These are phyloP conservation scores for Sungouiella blattae DNA, from an alignment of 805 yeast species.

Conservation along the genomic window DNA sequence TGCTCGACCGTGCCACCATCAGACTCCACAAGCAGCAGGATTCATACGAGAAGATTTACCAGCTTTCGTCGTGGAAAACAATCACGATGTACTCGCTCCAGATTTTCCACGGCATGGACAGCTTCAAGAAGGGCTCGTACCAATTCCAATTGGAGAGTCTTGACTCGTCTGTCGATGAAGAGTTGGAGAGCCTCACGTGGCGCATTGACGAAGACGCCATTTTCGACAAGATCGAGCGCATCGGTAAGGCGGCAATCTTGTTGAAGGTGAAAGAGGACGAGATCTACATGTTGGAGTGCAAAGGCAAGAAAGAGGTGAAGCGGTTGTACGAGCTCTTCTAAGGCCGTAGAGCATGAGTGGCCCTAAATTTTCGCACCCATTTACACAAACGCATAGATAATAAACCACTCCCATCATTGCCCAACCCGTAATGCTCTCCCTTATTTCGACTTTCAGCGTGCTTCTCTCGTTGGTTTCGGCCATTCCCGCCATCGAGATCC, in stretches of 20 bases:
- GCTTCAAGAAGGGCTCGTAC: conserved; percentile 23
- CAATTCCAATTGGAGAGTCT: conserved; percentile 25
- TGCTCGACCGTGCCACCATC: conserved; percentile 31
- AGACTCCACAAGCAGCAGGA: conserved; percentile 37
- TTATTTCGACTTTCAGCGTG: background rate
- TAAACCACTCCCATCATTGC: background rate
- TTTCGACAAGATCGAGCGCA: conserved; percentile 27
- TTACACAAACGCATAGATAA: background rate
- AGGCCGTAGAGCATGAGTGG: background rate
- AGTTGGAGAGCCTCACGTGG: conserved; percentile 24
- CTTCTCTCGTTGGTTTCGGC: conserved; percentile 1
- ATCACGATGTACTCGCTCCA: conserved; percentile 36
- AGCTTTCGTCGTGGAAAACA: conserved; percentile 42
- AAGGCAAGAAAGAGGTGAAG: conserved; percentile 39
- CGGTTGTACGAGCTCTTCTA: conserved; percentile 22
- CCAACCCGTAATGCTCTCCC: background rate
- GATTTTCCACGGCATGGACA: conserved; percentile 26
- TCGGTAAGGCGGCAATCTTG: conserved; percentile 43
- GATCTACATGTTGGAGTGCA: conserved; percentile 42
- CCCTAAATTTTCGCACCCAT: background rate
- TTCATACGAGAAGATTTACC: conserved; percentile 22
- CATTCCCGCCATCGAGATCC: conserved; percentile 47
- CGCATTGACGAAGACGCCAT: conserved; percentile 28
- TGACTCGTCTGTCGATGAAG: conserved; percentile 8
- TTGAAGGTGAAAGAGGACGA: conserved; percentile 28